Evolutionary conservation across 2,329 filamentous ascomycete genomes (phyloP), one percentile per base, ranked within the genome.

Genomic region (Neopestalotiopsis sp.): DNA sequence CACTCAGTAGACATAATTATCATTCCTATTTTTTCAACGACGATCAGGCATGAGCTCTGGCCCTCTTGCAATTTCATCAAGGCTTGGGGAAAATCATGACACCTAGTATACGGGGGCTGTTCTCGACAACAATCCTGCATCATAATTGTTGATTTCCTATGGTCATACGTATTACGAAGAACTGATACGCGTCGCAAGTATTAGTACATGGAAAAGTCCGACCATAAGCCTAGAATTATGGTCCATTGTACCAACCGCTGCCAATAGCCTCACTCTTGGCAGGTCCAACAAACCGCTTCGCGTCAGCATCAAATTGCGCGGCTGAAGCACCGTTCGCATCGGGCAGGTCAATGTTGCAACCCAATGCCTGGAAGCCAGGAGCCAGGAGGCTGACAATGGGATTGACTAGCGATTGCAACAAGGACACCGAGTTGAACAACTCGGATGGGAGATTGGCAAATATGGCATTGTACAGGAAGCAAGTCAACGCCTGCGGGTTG

Each of bases 401-500:
- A 53, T 70, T 71, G 12, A 71, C 53, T 10, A 71, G 63, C 3
- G 63, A 40, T 63, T 68, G 17, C 1, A 71, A 63, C 49, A 64
- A n/a, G 6, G 32, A 14, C n/a, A 68, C 66, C 7, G 66, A 34
- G 59, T 68, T 68, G 24, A 66, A 71, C 66, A 71, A 40, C 53
- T 68, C 68, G 10, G 68, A 57, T 6, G 70, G 70, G 64, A 71
- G 70, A 53, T 71, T 71, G 62, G 70, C 70, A 30, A 63, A 71
- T 12, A 71, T 30, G 4, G 70, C 68, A 59, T 71, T 71, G 66
- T 71, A 71, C 67, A 71, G 63, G 64, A 71, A 71, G 66, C 70
- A 71, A 13, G 66, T 67, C 3, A 71, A 62, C 13, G 66, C 70
- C 70, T 70, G 70, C 13, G 61, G 62, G 40, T 65, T 66, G 42